Conservation (phyloP, 305 asterid species). For the Plantago lanceolata region DNA sequence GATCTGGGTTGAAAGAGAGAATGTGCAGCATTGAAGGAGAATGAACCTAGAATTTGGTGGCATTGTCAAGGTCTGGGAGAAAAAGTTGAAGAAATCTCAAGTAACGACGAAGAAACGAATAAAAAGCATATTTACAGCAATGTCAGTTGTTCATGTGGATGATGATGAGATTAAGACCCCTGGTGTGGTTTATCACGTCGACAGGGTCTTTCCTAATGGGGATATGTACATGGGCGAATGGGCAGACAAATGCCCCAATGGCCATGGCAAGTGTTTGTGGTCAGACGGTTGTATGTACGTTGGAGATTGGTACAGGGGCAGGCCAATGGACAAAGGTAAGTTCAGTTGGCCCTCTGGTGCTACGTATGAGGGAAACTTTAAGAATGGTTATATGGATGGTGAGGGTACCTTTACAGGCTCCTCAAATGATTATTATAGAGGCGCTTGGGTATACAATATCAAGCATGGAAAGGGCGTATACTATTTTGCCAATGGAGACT, state of each 20-base stretch:
- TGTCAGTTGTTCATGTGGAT: conserved; percentile 94
- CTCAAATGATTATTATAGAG: conserved; percentile 56
- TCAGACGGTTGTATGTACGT: conserved; percentile 86
- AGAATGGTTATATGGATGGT: conserved; percentile 75
- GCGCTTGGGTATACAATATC: conserved; percentile 61
- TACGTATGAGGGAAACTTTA: conserved; percentile 84
- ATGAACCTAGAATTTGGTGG: conserved; percentile 14
- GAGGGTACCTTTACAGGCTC: conserved; percentile 76
- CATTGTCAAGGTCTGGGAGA: conserved; percentile 21
- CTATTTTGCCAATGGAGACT: conserved; percentile 68
- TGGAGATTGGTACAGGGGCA: conserved; percentile 74
- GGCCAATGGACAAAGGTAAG: conserved; percentile 60
- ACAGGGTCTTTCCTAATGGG: conserved; percentile 57
- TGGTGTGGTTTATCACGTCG: conserved; percentile 49
- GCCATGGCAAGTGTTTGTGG: conserved; percentile 82
- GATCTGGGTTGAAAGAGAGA: conserved; percentile 5
- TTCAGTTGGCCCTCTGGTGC: conserved; percentile 96
- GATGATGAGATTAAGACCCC: conserved; percentile 49
- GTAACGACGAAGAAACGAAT: conserved; percentile 10
- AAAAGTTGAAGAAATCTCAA: conserved; percentile 18
- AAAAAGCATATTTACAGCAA: conserved; percentile 36
- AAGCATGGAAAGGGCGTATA: conserved; percentile 66
- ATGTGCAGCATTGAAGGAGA: conserved; percentile 13
- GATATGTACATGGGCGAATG: conserved; percentile 80
- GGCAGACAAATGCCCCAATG: conserved; percentile 57